phyloP scores from a whole-genome alignment of 2,329 filamentous ascomycete species.

The Colletotrichum sp. region DNA sequence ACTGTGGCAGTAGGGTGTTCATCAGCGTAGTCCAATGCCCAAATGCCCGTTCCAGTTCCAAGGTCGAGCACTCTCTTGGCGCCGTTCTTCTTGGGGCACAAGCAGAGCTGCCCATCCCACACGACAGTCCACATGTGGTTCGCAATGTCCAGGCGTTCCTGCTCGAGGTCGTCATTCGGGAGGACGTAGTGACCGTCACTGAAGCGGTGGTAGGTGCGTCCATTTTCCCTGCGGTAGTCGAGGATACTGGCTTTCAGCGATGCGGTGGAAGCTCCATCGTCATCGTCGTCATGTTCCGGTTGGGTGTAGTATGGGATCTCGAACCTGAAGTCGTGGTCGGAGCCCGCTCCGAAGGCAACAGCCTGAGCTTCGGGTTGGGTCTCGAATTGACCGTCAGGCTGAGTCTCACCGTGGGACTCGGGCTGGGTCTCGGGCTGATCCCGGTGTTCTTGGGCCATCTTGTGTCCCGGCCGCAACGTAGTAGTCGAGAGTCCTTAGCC shows the following conservation, averaged over 20 bases:
- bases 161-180: conserved; percentile 27
- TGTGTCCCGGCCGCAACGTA: not conserved
- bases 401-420: not conserved
- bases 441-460: not conserved
- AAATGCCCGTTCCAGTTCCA: conserved; percentile 15
- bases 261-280: not conserved
- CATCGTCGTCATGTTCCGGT: not conserved
- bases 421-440: not conserved
- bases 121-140: conserved; percentile 39
- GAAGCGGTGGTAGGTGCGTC: conserved; percentile 20
- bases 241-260: conserved; percentile 18
- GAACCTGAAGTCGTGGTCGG: not conserved
- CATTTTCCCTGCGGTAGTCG: conserved; percentile 16
- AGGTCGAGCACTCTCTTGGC: conserved; percentile 24
- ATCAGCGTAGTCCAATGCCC: conserved; percentile 19
- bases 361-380: not conserved
- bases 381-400: not conserved
- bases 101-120: conserved; percentile 31
- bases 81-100: conserved; percentile 26
- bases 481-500: not conserved
- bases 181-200: conserved; percentile 30
- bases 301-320: not conserved
- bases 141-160: conserved; percentile 34
- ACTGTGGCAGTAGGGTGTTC: conserved; percentile 3
- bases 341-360: not conserved